Conservation (phyloP, 2,329 filamentous ascomycete species). For the Teratosphaeria epicoccoides region DNA sequence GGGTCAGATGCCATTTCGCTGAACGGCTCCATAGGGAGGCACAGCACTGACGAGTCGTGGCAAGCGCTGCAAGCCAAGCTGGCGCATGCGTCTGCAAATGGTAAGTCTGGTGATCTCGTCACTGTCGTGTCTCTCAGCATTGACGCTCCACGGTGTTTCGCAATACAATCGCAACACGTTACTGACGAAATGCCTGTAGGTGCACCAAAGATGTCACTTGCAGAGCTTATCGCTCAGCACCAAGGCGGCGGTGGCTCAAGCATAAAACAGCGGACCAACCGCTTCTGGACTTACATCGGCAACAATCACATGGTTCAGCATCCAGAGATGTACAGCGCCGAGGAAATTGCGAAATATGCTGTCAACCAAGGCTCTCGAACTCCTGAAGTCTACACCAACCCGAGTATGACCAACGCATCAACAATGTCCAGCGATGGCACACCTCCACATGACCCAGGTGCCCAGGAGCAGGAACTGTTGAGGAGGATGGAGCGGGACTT, state of each 20-base stretch:
- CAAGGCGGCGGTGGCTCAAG: slow-evolving; percentile 12
- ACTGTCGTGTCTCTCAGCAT: too few species aligned
- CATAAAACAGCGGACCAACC: slow-evolving; percentile 19
- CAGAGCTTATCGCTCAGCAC: slow-evolving; percentile 22
- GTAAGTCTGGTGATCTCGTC: neutral
- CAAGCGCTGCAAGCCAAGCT: slow-evolving; percentile 13
- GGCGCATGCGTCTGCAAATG: neutral
- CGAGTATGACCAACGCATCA: slow-evolving; percentile 5
- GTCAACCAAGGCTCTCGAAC: slow-evolving; percentile 1
- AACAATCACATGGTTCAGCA: slow-evolving; percentile 26
- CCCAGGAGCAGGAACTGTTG: neutral
- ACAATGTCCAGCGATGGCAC: neutral
- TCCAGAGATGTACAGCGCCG: slow-evolving; percentile 22
- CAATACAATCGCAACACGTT: too few species aligned
- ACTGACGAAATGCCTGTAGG: neutral
- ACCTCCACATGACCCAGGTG: neutral
- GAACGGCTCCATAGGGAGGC: slow-evolving; percentile 10
- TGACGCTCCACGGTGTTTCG: too few species aligned
- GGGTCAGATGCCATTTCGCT: slow-evolving; percentile 19
- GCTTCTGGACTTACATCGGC: slow-evolving; percentile 29
- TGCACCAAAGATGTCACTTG: slow-evolving; percentile 18
- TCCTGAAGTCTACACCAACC: slow-evolving; percentile 2
- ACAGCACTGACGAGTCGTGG: slow-evolving; percentile 14
- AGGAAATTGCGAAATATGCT: slow-evolving; percentile 21
- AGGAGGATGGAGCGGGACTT: neutral